Conservation (phyloP, 73 alveolate species). For the Paramecium pentaurelia region DNA sequence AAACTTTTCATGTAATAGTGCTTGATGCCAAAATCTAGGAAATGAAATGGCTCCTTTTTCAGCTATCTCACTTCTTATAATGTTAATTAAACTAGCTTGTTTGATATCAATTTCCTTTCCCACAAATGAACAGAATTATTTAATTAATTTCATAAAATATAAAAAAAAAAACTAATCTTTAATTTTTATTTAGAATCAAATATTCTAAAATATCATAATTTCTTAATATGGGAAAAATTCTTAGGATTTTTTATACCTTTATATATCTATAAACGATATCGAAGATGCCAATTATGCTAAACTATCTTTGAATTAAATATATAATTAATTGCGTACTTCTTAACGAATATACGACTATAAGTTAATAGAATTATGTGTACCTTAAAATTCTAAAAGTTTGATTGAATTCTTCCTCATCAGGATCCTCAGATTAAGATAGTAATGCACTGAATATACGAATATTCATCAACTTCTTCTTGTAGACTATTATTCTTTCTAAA, state of each 20-base stretch:
- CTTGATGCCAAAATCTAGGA: neutral
- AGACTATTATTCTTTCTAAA: neutral
- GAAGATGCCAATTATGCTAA: constrained; percentile 19
- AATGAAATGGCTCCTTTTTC: neutral
- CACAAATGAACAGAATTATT: neutral
- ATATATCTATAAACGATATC: neutral
- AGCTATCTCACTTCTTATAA: neutral
- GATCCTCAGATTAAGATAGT: neutral
- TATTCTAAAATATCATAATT: neutral
- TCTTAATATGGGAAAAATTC: constrained; percentile 19
- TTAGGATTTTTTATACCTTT: constrained; percentile 23
- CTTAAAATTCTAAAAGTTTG: constrained; percentile 26
- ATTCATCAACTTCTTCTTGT: neutral
- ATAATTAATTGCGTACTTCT: constrained; percentile 26
- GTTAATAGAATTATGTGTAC: neutral
- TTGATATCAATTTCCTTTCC: constrained; percentile 29
- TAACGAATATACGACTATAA: constrained; percentile 1
- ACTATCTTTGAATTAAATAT: constrained; percentile 40
- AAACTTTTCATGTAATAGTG: constrained; percentile 54
- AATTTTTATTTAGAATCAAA: neutral
- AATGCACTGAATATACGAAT: neutral
- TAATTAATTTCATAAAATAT: neutral
- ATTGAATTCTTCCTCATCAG: constrained; percentile 13
- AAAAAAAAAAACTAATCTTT: neutral
- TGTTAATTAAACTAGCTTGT: neutral